A percentile compares a stretch with the other conserved stretches of the same genome.
These are phyloP conservation scores for Termitomyces sp. DNA, from an alignment of 768 basidiomycete species.

Conservation along the genomic window DNA sequence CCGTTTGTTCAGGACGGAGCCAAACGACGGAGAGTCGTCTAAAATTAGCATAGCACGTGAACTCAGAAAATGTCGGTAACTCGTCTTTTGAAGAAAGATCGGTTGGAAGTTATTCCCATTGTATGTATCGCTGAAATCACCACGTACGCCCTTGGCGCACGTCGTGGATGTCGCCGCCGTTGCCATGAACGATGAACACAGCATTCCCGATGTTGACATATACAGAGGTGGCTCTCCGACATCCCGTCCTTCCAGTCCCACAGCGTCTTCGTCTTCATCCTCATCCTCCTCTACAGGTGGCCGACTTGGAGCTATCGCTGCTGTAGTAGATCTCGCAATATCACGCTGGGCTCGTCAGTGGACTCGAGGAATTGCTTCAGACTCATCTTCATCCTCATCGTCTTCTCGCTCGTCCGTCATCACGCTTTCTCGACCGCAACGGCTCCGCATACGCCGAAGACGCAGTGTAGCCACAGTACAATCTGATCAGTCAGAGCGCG, in stretches of 20 bases:
- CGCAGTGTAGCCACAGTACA: constrained; percentile 46
- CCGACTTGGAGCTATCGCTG: constrained; percentile 46
- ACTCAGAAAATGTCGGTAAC: not conserved
- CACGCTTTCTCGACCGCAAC: constrained; percentile 33
- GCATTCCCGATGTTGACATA: constrained; percentile 33
- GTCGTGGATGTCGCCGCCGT: constrained; percentile 5
- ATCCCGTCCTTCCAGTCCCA: constrained; percentile 21
- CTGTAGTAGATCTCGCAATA: constrained; percentile 66
- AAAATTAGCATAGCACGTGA: constrained; percentile 10
- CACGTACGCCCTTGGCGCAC: not conserved
- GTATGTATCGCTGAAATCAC: not conserved
- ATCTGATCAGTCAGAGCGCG: constrained; percentile 48
- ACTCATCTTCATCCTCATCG: constrained; percentile 34
- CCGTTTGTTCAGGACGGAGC: constrained; percentile 40
- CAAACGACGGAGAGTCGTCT: constrained; percentile 16
- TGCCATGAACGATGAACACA: constrained; percentile 11
- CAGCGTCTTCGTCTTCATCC: constrained; percentile 29
- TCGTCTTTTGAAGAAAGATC: not conserved
- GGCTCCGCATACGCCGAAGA: constrained; percentile 38
- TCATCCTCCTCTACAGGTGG: constrained; percentile 32
- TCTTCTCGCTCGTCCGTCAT: constrained; percentile 35
- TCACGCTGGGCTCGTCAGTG: constrained; percentile 65
- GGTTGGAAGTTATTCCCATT: not conserved
- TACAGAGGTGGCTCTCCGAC: constrained; percentile 48
- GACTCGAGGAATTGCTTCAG: constrained; percentile 48